Conservation (phyloP, 148 eudicot species). For the Bassia scoparia region DNA sequence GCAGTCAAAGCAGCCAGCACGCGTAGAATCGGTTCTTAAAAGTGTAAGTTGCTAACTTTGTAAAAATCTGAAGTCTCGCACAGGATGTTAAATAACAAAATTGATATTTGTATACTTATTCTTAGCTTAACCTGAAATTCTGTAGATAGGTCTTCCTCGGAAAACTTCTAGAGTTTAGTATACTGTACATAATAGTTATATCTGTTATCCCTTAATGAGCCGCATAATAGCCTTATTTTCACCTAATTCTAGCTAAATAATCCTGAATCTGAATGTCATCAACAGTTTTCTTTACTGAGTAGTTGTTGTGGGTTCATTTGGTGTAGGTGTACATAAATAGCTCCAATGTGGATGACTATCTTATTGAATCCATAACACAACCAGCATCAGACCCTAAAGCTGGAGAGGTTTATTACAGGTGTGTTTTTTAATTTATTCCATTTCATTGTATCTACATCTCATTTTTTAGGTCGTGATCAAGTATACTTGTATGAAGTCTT, state of each 20-base stretch:
- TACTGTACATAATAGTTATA: too few relatives aligned
- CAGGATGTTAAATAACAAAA: neutral
- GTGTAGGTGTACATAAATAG: slow-evolving; percentile 70
- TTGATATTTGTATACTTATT: neutral
- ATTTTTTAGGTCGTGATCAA: neutral
- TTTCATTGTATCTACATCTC: neutral
- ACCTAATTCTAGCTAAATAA: too few relatives aligned
- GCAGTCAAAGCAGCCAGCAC: slow-evolving; percentile 95
- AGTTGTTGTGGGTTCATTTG: slow-evolving; percentile 1
- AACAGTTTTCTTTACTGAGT: neutral
- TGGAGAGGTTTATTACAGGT: slow-evolving; percentile 98
- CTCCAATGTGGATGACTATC: slow-evolving; percentile 90
- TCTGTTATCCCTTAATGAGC: too few relatives aligned
- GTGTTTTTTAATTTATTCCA: slow-evolving; percentile 9
- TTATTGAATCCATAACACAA: slow-evolving; percentile 71
- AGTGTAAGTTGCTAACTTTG: slow-evolving; percentile 52
- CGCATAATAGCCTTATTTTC: too few relatives aligned
- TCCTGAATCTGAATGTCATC: too few relatives aligned
- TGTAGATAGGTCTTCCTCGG: too few relatives aligned
- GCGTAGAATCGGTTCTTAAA: slow-evolving; percentile 69
- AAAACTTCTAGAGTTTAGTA: too few relatives aligned
- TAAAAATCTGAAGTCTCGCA: neutral
- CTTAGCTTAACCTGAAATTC: neutral
- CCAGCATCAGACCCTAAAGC: slow-evolving; percentile 97
- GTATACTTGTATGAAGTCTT: neutral